Evolutionary conservation across 768 basidiomycete species (phyloP).

Genomic region (Tricholoma matsutake): DNA sequence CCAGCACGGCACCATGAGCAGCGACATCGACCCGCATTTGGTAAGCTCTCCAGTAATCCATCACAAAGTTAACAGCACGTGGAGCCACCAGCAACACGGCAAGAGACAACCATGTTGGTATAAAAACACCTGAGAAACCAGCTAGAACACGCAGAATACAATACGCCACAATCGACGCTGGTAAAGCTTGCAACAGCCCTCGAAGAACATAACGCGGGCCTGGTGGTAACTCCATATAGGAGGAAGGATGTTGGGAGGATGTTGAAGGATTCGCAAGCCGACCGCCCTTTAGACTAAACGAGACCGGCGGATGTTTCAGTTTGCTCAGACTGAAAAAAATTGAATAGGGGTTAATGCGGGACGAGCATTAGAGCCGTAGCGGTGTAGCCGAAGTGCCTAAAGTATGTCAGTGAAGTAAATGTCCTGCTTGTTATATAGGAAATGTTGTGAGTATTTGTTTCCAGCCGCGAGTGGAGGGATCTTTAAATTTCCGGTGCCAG

Average conservation of each 20-base stretch:
- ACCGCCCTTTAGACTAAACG: too few relatives aligned
- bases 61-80: neutral
- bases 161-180: neutral
- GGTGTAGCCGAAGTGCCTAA: too few relatives aligned
- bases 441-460: too few relatives aligned
- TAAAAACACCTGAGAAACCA: neutral
- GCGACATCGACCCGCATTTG: slow-evolving; percentile 16
- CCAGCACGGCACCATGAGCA: slow-evolving; percentile 28
- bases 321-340: too few relatives aligned
- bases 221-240: slow-evolving; percentile 1
- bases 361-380: too few relatives aligned
- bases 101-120: neutral
- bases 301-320: too few relatives aligned
- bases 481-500: too few relatives aligned
- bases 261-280: too few relatives aligned
- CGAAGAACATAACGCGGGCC: neutral
- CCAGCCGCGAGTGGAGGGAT: too few relatives aligned
- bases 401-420: too few relatives aligned
- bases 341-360: too few relatives aligned
- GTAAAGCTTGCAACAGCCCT: neutral
- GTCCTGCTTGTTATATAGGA: too few relatives aligned
- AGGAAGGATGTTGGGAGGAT: neutral
- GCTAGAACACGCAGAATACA: neutral
- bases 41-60: neutral
- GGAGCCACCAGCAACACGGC: neutral